Base-by-base conservation (phyloP, 345 rosid species). In the Moricandia moricandioides region DNA sequence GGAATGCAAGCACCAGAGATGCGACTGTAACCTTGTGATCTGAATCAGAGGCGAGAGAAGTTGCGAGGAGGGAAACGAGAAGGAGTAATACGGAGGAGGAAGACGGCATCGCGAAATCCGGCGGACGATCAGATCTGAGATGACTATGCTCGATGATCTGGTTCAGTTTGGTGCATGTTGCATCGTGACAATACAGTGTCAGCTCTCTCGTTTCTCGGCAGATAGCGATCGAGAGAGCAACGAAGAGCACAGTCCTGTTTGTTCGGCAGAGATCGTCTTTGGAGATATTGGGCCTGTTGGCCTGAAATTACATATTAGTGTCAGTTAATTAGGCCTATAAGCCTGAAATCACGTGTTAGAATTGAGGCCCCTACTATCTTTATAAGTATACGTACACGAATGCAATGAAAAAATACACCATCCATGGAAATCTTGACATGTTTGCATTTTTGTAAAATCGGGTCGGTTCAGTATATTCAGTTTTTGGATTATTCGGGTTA, bases 21-120 rank as follows among this genome's bases (percentile, higher is more conserved):
- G 69, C 68, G 56, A 70, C 0, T 35, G 54, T 55, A 81, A 93
- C 98, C 96, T 88, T 89, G 88, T 93, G 98, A 87, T 93, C 96
- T 52, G 91, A 85, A 80, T 93, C 98, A 73, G 97, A 85, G 74
- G 91, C 88, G 69, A 85, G 75, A n/a, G 82, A 83, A 27, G 73
- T 84, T 16, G 84, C 62, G 62, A 81, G 33, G 26, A 82, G 9
- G 40, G 85, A 70, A 26, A 83, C 63, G 58, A 82, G 37, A 27
- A 83, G 33, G 69, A 93, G 47, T 54, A 81, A 14, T 16, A 83
- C 33, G 80, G 70, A 16, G 35, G 63, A 30, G n/a, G n/a, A n/a
- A n/a, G n/a, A n/a, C n/a, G n/a, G n/a, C n/a, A n/a, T n/a, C n/a
- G n/a, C n/a, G n/a, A n/a, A n/a, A n/a, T n/a, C n/a, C n/a, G n/a